Base-by-base conservation (phyloP, 176 grass and related monocot genomes). In the Avena atlantica region DNA sequence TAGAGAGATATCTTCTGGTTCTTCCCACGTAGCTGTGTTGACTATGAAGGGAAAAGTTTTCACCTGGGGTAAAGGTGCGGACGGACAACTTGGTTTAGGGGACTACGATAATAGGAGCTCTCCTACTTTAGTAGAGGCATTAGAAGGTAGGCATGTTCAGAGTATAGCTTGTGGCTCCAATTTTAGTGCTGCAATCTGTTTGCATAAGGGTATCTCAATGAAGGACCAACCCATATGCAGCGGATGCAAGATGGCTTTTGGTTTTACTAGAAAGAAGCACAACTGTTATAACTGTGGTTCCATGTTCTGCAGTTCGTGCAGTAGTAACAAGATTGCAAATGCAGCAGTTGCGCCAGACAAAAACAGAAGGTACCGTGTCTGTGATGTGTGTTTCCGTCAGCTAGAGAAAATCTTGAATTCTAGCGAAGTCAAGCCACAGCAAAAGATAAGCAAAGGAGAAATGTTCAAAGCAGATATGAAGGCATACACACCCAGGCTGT, bases 211-310 rank as follows among this genome's bases (percentile, higher is more conserved):
- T 34, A 91, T 98, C 60, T 95, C 96, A 78, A 90, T 87, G 49
- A 98, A 93, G 86, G 93, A 95, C 57, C 92, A 95, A 29, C 92
- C 85, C 9, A 24, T 96, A 61, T 98, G 96, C 81, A 94, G 80
- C 0, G 79, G 85, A 63, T 98, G 96, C 73, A 90, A 89, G 90
- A 87, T 87, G 86, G 69, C 88, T 88, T 96, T 98, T 86, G 92
- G 90, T 81, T 94, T 98, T 83, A 88, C 90, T 27, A 94, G 92
- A 67, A 98, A 98, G 82, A 95, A 91, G 21, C 96, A 98, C 80
- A 95, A 94, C 71, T 95, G 96, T 78, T 93, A 98, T 80, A 92
- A 95, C 85, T 95, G 96, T 88, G 96, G 96, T 70, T 92, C 76
- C n/a, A 87, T 93, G 87, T 95, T 92, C 78, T 98, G 96, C 74